phyloP scores from a whole-genome alignment of 306 rosid genomes.

The Hippophae tibetana region DNA sequence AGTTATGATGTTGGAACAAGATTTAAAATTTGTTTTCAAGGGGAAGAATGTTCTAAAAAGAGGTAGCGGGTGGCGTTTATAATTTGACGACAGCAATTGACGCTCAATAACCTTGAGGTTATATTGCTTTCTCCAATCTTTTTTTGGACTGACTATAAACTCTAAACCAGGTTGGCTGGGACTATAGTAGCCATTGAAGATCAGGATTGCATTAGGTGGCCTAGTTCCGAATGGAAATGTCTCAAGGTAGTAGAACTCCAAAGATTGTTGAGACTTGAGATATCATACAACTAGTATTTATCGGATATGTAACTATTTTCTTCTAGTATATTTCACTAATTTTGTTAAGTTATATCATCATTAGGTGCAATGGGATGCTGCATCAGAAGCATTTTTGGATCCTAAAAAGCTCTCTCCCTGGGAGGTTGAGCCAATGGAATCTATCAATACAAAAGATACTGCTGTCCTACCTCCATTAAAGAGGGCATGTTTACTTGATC shows the following conservation, averaged over 20 bases:
- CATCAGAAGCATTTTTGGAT: conserved; percentile 12
- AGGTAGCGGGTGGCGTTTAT: too few species aligned
- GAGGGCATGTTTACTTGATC: conserved; percentile 20
- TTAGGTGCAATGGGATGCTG: conserved; percentile 62
- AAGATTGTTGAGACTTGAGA: background rate
- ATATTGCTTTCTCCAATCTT: background rate
- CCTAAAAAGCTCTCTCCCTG: conserved; percentile 64
- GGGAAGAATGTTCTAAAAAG: conserved; percentile 35
- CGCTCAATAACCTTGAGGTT: too few species aligned
- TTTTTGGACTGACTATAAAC: background rate
- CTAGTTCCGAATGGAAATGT: conserved; percentile 62
- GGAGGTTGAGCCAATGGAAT: conserved; percentile 38
- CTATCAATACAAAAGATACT: conserved; percentile 9
- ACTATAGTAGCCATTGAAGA: conserved; percentile 38
- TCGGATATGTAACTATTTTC: background rate
- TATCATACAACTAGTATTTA: background rate
- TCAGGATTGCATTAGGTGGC: conserved; percentile 50
- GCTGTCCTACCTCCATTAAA: conserved; percentile 19
- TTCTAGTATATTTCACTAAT: conserved; percentile 1
- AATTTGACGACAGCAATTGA: too few species aligned
- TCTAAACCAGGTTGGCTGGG: conserved; percentile 38
- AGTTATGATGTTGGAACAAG: conserved; percentile 40
- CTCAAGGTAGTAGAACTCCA: conserved; percentile 37
- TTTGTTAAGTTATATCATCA: conserved; percentile 5
- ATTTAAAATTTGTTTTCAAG: conserved; percentile 27